Conservation (phyloP, 2,329 filamentous ascomycete species). For the Arthrocladium fulminans region DNA sequence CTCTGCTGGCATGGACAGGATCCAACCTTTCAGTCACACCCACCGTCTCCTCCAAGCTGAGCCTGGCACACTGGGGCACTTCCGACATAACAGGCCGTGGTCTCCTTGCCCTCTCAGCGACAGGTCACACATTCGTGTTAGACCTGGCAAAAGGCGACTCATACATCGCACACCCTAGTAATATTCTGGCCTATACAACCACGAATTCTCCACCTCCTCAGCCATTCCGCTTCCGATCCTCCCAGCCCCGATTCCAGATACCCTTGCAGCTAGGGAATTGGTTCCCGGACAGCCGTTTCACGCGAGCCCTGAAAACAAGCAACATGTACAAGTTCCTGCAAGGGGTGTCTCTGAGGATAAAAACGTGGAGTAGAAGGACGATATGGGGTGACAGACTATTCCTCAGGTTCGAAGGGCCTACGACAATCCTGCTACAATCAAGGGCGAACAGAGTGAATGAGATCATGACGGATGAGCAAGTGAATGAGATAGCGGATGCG, state of each 20-base stretch:
- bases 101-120: conserved; percentile 72
- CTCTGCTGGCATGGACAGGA: conserved; percentile 92
- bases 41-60: conserved; percentile 56
- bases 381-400: conserved; percentile 94
- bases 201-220: conserved; percentile 54
- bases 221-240: conserved; percentile 80
- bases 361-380: conserved; percentile 68
- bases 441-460: conserved; percentile 73
- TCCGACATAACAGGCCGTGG: conserved; percentile 82
- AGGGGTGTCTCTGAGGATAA: conserved; percentile 56
- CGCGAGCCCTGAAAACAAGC: conserved; percentile 62
- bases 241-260: conserved; percentile 64
- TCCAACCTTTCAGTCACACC: conserved; percentile 71
- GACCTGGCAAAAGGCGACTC: conserved; percentile 73
- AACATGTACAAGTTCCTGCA: conserved; percentile 62
- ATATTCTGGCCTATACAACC: conserved; percentile 83
- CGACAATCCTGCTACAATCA: conserved; percentile 78
- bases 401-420: conserved; percentile 78
- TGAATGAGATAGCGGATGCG: conserved; percentile 82
- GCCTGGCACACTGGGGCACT: conserved; percentile 82
- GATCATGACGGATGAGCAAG: conserved; percentile 63
- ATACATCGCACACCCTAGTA: conserved; percentile 81
- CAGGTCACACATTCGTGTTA: conserved; percentile 82
- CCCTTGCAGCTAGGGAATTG: conserved; percentile 58
- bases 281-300: conserved; percentile 63